Percentiles rank a stretch among this genome's conserved stretches.
These are phyloP conservation scores for Phytophthora cryptogea DNA, from an alignment of 352 stramenopile species.

Conservation along the genomic window DNA sequence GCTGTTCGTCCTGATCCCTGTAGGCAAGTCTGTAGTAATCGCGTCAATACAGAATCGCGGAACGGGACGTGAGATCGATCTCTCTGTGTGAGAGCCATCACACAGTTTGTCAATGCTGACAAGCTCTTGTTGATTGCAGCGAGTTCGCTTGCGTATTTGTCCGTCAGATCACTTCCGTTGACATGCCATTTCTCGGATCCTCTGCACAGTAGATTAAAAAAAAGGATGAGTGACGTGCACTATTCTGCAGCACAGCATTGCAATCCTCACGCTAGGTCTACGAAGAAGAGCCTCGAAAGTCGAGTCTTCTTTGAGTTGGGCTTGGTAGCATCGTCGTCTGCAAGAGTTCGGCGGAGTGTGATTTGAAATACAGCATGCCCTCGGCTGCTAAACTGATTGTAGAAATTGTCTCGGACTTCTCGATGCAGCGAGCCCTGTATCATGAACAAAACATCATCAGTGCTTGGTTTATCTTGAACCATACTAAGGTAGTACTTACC, in stretches of 20 bases:
- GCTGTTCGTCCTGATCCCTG: slow-evolving; percentile 53
- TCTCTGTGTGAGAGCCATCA: slow-evolving; percentile 68
- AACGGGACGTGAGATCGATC: slow-evolving; percentile 62
- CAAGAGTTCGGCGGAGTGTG: slow-evolving; percentile 50
- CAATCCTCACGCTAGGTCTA: slow-evolving; percentile 66
- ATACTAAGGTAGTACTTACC: slow-evolving; percentile 24
- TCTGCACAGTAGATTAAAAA: slow-evolving; percentile 26
- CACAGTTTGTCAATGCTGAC: slow-evolving; percentile 74
- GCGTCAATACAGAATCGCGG: slow-evolving; percentile 71
- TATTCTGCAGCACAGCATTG: neutral
- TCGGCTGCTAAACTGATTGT: slow-evolving; percentile 72
- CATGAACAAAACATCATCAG: neutral
- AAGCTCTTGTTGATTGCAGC: slow-evolving; percentile 79
- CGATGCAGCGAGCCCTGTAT: slow-evolving; percentile 61
- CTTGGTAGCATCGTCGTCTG: slow-evolving; percentile 6
- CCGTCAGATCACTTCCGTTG: slow-evolving; percentile 51
- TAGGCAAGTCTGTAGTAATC: slow-evolving; percentile 68
- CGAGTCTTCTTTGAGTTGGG: slow-evolving; percentile 35
- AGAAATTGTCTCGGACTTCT: slow-evolving; percentile 74
- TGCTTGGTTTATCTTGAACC: neutral
- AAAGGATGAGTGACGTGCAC: slow-evolving; percentile 5
- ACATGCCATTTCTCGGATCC: slow-evolving; percentile 76
- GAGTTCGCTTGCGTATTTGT: slow-evolving; percentile 69
- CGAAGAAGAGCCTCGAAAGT: slow-evolving; percentile 66
- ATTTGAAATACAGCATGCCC: slow-evolving; percentile 80